Percentiles rank a stretch among this genome's conserved stretches.
Evolutionary conservation across 2,329 filamentous ascomycete genomes (phyloP).

Genomic region (Fusarium compactum): DNA sequence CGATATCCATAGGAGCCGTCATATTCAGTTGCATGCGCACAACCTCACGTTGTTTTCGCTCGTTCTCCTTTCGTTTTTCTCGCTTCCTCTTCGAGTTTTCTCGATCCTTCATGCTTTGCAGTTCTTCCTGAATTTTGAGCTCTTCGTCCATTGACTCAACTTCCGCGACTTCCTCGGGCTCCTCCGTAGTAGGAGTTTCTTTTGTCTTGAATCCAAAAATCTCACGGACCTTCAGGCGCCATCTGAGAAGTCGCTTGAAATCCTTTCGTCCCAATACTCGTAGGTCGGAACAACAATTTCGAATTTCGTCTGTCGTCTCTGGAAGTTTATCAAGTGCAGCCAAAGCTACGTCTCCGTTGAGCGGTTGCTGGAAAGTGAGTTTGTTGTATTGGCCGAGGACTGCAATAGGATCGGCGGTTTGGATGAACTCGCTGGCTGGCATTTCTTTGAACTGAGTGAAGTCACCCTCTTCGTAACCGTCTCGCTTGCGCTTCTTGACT

Average conservation of each 20-base stretch:
- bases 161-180: slow-evolving; percentile 78
- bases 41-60: slow-evolving; percentile 93
- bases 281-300: slow-evolving; percentile 82
- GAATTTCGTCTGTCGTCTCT: slow-evolving; percentile 87
- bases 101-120: slow-evolving; percentile 84
- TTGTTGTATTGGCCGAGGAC: slow-evolving; percentile 89
- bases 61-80: slow-evolving; percentile 88
- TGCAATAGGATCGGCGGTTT: slow-evolving; percentile 91
- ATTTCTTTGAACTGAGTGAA: slow-evolving; percentile 93
- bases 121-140: slow-evolving; percentile 86
- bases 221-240: slow-evolving; percentile 89
- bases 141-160: slow-evolving; percentile 96
- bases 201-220: slow-evolving; percentile 89
- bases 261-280: slow-evolving; percentile 94
- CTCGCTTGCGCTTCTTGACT: slow-evolving; percentile 95
- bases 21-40: slow-evolving; percentile 98
- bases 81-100: slow-evolving; percentile 82
- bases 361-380: slow-evolving; percentile 83
- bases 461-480: slow-evolving; percentile 97
- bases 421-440: slow-evolving; percentile 90
- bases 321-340: slow-evolving; percentile 87
- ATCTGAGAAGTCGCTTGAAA: slow-evolving; percentile 89
- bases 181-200: slow-evolving; percentile 64
- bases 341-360: slow-evolving; percentile 85
- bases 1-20: slow-evolving; percentile 95